Conservation (phyloP, 2,329 filamentous ascomycete species). For the Aquanectria penicillioides region DNA sequence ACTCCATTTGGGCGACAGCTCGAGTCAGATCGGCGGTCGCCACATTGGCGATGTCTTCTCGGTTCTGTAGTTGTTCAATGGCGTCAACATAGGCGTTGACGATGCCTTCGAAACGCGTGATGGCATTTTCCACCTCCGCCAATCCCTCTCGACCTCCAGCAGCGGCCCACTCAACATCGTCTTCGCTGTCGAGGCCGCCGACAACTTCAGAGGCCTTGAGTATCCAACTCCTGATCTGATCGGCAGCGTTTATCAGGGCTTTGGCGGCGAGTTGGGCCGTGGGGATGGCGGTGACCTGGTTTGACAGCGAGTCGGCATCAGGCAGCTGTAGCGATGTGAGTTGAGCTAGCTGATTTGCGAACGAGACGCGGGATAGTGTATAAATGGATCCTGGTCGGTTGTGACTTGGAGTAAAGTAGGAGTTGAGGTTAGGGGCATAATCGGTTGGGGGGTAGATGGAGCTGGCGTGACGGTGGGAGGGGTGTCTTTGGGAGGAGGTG, state of each 20-base stretch:
- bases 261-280: slow-evolving; percentile 85
- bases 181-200: slow-evolving; percentile 88
- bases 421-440: slow-evolving; percentile 61
- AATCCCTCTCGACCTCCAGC: slow-evolving; percentile 84
- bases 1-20: slow-evolving; percentile 90
- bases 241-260: slow-evolving; percentile 85
- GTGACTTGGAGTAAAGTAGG: slow-evolving; percentile 74
- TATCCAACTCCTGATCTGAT: slow-evolving; percentile 95
- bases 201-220: slow-evolving; percentile 91
- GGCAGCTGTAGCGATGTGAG: slow-evolving; percentile 91
- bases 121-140: slow-evolving; percentile 77
- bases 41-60: slow-evolving; percentile 78
- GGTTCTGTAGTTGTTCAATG: slow-evolving; percentile 89
- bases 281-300: slow-evolving; percentile 84
- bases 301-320: slow-evolving; percentile 83
- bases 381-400: slow-evolving; percentile 88
- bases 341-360: slow-evolving; percentile 92
- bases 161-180: slow-evolving; percentile 98
- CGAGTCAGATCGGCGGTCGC: slow-evolving; percentile 75
- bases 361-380: slow-evolving; percentile 90
- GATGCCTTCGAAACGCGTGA: slow-evolving; percentile 85
- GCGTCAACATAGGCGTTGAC: slow-evolving; percentile 93
- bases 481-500: slow-evolving; percentile 53
- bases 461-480: slow-evolving; percentile 46
- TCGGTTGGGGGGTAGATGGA: slow-evolving; percentile 48